phyloP scores from a whole-genome alignment of 306 rosid species.

The Adenanthera pavonina region DNA sequence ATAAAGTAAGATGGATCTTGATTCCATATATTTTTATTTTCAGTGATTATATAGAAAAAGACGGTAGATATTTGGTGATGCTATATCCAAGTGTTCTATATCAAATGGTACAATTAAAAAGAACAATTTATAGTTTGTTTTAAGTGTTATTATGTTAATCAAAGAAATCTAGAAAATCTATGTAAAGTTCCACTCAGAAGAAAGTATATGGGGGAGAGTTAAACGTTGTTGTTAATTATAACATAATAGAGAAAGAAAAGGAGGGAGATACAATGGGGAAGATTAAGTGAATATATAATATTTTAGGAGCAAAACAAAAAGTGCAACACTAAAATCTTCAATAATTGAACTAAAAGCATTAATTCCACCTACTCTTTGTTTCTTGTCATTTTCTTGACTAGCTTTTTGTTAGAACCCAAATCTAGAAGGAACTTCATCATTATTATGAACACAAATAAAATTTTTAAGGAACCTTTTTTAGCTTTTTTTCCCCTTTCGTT shows the following conservation, averaged over 20 bases:
- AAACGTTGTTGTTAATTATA: background rate
- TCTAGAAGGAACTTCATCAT: background rate
- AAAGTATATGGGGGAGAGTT: background rate
- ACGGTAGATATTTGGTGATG: background rate
- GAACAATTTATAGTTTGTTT: background rate
- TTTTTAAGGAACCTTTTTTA: background rate
- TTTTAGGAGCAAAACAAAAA: background rate
- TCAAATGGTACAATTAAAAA: background rate
- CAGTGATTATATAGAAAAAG: background rate
- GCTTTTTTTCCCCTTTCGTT: background rate
- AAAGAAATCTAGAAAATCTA: conserved; percentile 3
- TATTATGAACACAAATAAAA: background rate
- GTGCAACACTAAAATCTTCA: background rate
- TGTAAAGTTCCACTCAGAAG: background rate
- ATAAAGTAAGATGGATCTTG: background rate
- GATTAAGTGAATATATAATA: background rate
- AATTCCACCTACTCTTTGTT: background rate
- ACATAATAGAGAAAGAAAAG: background rate
- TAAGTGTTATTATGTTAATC: background rate
- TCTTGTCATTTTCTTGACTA: background rate
- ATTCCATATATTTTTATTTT: background rate
- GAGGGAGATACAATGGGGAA: background rate
- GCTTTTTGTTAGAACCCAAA: background rate
- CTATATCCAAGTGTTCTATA: background rate
- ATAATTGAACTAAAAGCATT: background rate